Base-by-base conservation (phyloP, 495 filamentous ascomycete species). In the Hyaloscypha finlandica region DNA sequence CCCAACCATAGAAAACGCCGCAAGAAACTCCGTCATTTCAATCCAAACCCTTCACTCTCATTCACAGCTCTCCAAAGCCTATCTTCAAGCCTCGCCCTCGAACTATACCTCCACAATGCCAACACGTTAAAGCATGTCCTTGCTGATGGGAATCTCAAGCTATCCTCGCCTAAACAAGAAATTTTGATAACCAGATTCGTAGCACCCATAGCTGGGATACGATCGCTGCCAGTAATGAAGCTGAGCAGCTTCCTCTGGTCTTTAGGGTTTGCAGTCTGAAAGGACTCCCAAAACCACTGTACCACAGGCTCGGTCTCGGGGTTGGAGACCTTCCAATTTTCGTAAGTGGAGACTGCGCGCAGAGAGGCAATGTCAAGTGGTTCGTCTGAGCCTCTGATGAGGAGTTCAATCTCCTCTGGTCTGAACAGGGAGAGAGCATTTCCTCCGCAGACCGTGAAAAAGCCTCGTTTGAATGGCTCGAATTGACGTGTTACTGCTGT, bases 391-490 rank as follows among this genome's bases (percentile, higher is more conserved):
- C 94, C 94, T 51, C 94, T 88, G 16, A 97, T 84, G 3, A 97
- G 84, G 4, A 97, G 82, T 73, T 97, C 94, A 67, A 97, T 96
- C 75, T 97, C 94, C 76, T 97, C 94, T 2, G 94, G 90, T n/a
- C 92, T 86, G 75, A 97, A 97, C 12, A 97, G 83, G 3, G 90
- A 92, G 29, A 97, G 80, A 19, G 93, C 94, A 75, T 96, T 96
- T 29, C 93, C 92, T 35, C 90, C 91, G 74, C 93, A 96, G 48
- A 97, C 93, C 3, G 91, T 96, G 78, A 91, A 97, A 76, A 97
- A 97, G 4, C 94, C 94, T 54, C 94, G 87, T 75, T 94, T 96
- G 82, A 97, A 97, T 12, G 94, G 94, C 77, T 97, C 94, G 65
- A 94, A 97, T 72, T 97, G 94, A 55, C 92, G 83, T 62, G 84